These are phyloP conservation scores for Aspergillus ellipticus DNA, from an alignment of 495 filamentous ascomycete species.

Conservation along the genomic window DNA sequence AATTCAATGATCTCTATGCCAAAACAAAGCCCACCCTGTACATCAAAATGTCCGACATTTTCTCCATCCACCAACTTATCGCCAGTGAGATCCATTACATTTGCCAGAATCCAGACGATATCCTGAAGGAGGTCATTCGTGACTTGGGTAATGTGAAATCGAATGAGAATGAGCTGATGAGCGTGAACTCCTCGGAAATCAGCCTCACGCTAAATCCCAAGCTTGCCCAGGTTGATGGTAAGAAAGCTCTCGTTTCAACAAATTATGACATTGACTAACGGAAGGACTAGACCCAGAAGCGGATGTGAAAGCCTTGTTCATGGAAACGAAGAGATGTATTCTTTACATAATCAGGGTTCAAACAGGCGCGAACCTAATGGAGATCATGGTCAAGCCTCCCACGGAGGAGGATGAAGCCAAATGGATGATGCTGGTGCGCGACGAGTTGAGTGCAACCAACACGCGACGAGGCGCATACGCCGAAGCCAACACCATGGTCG, in stretches of 20 bases:
- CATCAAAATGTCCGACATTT: conserved; percentile 97
- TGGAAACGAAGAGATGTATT: conserved; percentile 96
- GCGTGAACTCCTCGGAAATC: conserved; percentile 85
- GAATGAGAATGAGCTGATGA: conserved; percentile 88
- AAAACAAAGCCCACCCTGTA: conserved; percentile 94
- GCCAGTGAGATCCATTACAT: conserved; percentile 71
- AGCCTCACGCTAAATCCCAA: conserved; percentile 87
- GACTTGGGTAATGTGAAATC: conserved; percentile 93
- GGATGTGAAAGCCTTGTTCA: conserved; percentile 85
- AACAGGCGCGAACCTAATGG: conserved; percentile 84
- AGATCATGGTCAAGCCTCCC: conserved; percentile 91
- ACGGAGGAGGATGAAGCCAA: conserved; percentile 80
- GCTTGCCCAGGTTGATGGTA: conserved; percentile 79
- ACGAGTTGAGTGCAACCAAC: conserved; percentile 69
- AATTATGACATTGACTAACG: conserved; percentile 9
- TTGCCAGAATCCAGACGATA: conserved; percentile 77
- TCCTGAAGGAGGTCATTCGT: conserved; percentile 83
- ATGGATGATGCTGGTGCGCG: conserved; percentile 78
- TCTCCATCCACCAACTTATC: conserved; percentile 88
- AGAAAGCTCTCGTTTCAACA: conserved; percentile 2
- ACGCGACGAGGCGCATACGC: conserved; percentile 80
- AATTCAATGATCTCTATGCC: conserved; percentile 95
- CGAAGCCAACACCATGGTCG: conserved; percentile 79
- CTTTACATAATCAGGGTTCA: conserved; percentile 98
- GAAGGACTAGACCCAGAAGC: conserved; percentile 70